Evolutionary conservation across 2,329 filamentous ascomycete species (phyloP), one percentile per base, ranked within the genome.

Genomic region (Monilinia laxa): DNA sequence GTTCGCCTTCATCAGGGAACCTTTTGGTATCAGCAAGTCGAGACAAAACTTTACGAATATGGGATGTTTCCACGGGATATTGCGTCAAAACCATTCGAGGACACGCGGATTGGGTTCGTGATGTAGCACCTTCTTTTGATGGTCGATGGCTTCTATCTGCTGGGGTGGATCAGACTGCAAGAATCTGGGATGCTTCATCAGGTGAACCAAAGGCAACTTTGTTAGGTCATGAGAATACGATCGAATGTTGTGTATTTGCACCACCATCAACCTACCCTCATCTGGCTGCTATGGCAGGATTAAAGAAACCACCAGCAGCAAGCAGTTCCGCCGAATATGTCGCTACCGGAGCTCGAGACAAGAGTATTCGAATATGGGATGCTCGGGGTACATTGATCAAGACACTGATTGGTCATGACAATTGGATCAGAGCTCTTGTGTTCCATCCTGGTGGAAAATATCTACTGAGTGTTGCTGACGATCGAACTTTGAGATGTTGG

Each of bases 381-480:
- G 85, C 89, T 14, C 86, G 92, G 64, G 94, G 94, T 42, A 92
- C 89, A 14, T 86, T 92, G 70, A 87, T 97, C 76, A 94, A 92
- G 77, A 95, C 90, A 0, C 82, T 98, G 1, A 80, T 87, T 0
- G 94, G 94, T 1, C 94, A 97, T 76, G 93, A 97, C 77, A 97
- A 97, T 76, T 98, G 94, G 94, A 87, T 98, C 11, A 87, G 92
- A 42, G 90, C 85, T 0, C 79, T 97, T 7, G 87, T 92, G 12
- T 98, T 97, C 77, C 94, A 97, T 74, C 94, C 94, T 0, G 91
- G 92, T 11, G 94, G 94, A 54, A 96, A 94, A 78, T 97, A 95
- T 74, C 83, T 98, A 1, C 80, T 98, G 7, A 93, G 90, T 9
- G 91, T 90, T 25, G 86, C 90, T 20, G 94, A 98, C 76, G 94